Conservation (phyloP, 2,329 filamentous ascomycete genomes). For the Pseudogymnoascus sp. region DNA sequence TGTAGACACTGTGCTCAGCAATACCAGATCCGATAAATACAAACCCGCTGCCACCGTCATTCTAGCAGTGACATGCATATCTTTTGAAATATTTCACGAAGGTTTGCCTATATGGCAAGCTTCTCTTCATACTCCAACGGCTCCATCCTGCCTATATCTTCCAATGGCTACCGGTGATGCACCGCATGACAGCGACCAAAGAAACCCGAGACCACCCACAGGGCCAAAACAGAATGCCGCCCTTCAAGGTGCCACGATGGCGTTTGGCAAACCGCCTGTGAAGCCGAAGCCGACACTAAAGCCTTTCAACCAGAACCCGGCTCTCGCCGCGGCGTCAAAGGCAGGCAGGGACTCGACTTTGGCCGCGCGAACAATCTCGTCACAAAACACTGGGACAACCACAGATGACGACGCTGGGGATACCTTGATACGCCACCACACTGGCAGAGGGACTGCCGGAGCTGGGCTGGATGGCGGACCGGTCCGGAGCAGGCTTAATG, state of each 20-base stretch:
- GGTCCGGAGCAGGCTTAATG: constrained; percentile 11
- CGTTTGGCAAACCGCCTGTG: constrained; percentile 37
- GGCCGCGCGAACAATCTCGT: constrained; percentile 10
- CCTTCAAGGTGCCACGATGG: constrained; percentile 38
- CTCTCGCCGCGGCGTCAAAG: constrained; percentile 37
- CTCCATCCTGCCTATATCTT: background rate
- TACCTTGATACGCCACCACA: background rate
- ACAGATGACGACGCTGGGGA: constrained; percentile 7
- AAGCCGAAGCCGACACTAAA: constrained; percentile 30
- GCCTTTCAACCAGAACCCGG: constrained; percentile 15
- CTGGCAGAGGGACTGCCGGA: background rate
- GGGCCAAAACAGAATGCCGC: constrained; percentile 32
- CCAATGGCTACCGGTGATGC: constrained; percentile 5
- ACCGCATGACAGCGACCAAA: background rate
- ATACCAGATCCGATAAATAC: background rate
- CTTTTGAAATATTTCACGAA: background rate
- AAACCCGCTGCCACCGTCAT: background rate
- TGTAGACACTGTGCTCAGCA: background rate
- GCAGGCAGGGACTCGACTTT: constrained; percentile 21
- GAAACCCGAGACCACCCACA: background rate
- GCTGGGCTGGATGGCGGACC: constrained; percentile 13
- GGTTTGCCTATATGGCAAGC: constrained; percentile 4
- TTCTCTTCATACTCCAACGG: background rate
- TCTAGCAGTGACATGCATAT: constrained; percentile 3
- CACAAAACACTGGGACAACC: constrained; percentile 7